phyloP scores from a whole-genome alignment of 1,139 yeast species.

The Schizosaccharomyces versatilis region DNA sequence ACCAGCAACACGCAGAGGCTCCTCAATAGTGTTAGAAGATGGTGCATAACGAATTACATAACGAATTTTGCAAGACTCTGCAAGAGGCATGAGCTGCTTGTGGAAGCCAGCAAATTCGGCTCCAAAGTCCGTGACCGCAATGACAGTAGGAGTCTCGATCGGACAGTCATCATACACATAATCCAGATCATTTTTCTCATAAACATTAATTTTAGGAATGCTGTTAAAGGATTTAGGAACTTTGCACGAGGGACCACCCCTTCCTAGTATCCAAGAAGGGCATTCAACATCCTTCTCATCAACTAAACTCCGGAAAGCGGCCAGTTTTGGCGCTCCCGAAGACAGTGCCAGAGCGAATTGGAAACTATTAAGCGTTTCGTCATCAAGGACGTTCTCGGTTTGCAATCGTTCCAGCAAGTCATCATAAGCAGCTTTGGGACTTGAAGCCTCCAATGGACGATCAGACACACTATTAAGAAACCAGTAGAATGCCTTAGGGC shows the following conservation, averaged over 20 bases:
- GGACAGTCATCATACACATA: background rate
- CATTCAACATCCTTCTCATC: background rate
- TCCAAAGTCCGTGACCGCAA: background rate
- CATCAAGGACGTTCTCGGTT: background rate
- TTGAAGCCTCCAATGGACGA: background rate
- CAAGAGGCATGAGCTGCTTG: background rate
- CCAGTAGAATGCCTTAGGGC: background rate
- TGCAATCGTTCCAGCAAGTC: background rate
- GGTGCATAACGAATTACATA: background rate
- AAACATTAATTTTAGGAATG: background rate
- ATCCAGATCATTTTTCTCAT: background rate
- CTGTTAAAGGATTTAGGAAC: no score
- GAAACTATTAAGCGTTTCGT: background rate
- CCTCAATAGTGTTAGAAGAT: background rate
- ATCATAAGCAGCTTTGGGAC: background rate
- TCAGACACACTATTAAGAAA: background rate
- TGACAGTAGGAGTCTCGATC: background rate
- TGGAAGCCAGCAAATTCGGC: background rate
- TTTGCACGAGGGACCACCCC: no score
- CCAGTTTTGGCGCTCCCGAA: background rate
- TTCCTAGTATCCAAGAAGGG: background rate
- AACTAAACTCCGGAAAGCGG: background rate
- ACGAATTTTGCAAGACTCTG: background rate
- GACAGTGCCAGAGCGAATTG: background rate
- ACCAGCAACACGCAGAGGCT: conserved; percentile 25